Base-by-base conservation (phyloP, 164 flowering plant species). In the Warburgia ugandensis region DNA sequence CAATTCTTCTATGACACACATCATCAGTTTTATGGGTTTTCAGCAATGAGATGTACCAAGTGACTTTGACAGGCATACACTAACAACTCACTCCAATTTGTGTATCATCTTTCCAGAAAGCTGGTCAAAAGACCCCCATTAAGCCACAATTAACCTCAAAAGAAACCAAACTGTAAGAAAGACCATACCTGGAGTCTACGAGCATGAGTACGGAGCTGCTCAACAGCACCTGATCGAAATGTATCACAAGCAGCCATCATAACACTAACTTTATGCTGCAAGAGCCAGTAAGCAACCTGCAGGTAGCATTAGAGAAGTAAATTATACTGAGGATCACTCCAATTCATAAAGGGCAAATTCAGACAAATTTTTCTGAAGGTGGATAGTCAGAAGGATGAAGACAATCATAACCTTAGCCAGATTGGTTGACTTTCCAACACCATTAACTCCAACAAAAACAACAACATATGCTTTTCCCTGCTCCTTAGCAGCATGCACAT, bases 171-270 rank as follows among this genome's bases (percentile, higher is more conserved):
- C 11, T n/a, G 25, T n/a, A 14, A 36, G 23, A 46, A 2, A 23
- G 14, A 29, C 39, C n/a, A 55, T 76, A 81, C 96, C 91, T 88
- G 89, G 27, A 92, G 94, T 52, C 96, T 71, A 25, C 94, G 95
- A 27, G 98, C 98, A 76, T 92, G 98, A 58, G 96, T 87, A 20
- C 95, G 72, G 41, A 87, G 79, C 71, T 92, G 98, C 78, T 92
- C 98, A 63, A 92, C 96, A 33, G 98, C 98, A 67, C 96, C 98
- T 27, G 98, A 87, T 14, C 96, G 73, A 62, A 92, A 92, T 32
- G 98, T 92, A 60, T 92, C 98, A 66, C 98, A 92, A 45, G 96
- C 96, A 73, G 99, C 99, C 99, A 92, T 86, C 99, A 86, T 92
- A 36, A 92, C 99, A 58, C 74, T 86, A 45, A 86, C 56, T 12